Evolutionary conservation across 352 stramenopile species (phyloP).

Genomic region (Phytophthora megakarya): DNA sequence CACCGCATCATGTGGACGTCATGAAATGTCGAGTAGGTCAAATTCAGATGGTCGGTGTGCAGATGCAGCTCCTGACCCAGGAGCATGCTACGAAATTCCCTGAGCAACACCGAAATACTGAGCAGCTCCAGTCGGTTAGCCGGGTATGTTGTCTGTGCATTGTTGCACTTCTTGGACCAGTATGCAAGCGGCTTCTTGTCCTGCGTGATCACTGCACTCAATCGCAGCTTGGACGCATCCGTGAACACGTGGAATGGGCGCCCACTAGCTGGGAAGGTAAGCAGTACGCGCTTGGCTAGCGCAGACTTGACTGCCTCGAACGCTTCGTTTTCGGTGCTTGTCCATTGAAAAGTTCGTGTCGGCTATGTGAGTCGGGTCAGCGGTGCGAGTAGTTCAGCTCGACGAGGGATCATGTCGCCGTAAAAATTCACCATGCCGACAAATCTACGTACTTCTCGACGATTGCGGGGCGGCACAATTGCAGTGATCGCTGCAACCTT

Average conservation of each 20-base stretch:
- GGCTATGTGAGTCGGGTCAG: neutral
- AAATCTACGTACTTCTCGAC: no score
- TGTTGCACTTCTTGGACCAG: slow-evolving; percentile 6
- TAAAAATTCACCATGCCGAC: slow-evolving; percentile 14
- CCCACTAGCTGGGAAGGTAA: no score
- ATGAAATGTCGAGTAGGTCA: slow-evolving; percentile 9
- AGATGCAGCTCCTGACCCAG: slow-evolving; percentile 1
- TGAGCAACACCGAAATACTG: neutral
- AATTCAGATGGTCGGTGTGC: slow-evolving; percentile 6
- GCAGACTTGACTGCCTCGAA: neutral
- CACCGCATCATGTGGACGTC: slow-evolving; percentile 13
- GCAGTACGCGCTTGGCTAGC: neutral
- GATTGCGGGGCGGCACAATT: no score
- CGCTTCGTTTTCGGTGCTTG: no score
- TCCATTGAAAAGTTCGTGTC: no score
- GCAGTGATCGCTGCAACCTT: no score
- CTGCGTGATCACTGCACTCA: slow-evolving; percentile 6
- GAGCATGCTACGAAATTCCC: neutral
- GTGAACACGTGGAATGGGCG: slow-evolving; percentile 7
- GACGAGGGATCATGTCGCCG: slow-evolving; percentile 2
- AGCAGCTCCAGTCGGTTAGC: neutral
- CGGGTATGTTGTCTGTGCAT: neutral
- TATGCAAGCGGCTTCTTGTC: neutral
- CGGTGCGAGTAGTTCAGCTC: neutral
- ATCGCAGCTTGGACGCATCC: neutral